Conservation (phyloP, 495 filamentous ascomycete genomes). For the Penicillium samsonianum region DNA sequence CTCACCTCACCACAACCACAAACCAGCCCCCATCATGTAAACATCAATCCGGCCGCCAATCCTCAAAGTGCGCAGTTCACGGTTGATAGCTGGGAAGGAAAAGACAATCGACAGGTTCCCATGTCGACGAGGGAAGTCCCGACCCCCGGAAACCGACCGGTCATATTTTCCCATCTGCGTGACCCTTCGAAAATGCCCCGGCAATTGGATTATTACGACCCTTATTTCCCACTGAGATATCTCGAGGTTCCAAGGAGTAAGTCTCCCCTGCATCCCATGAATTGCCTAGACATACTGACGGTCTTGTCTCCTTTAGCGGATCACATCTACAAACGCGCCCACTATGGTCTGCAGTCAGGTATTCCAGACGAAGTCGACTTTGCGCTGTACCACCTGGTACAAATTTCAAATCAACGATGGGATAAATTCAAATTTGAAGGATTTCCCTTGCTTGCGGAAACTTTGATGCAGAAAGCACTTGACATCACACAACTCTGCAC, state of each 20-base stretch:
- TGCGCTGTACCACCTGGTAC: conserved; percentile 87
- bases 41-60: conserved; percentile 35
- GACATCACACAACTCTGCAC: conserved; percentile 75
- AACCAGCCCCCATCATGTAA: conserved; percentile 25
- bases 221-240: conserved; percentile 44
- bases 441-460: conserved; percentile 87
- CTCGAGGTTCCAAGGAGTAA: conserved; percentile 47
- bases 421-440: conserved; percentile 95
- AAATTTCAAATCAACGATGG: conserved; percentile 89
- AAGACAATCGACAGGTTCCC: conserved; percentile 37
- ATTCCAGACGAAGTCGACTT: conserved; percentile 83
- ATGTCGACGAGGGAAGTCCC: conserved; percentile 47
- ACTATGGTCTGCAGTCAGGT: conserved; percentile 75
- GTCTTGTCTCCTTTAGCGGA: conserved; percentile 30
- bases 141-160: conserved; percentile 47
- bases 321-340: conserved; percentile 83
- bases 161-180: conserved; percentile 32
- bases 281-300: conserved; percentile 1
- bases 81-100: conserved; percentile 43
- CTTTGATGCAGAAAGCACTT: conserved; percentile 79
- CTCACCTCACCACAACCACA: conserved; percentile 39
- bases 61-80: conserved; percentile 31
- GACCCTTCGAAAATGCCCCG: conserved; percentile 35
- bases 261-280: conserved; percentile 9
- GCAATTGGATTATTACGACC: conserved; percentile 46